Evolutionary conservation across 225 moss, liverwort and hornwort genomes (phyloP).

Genomic region (Neckera pumila): DNA sequence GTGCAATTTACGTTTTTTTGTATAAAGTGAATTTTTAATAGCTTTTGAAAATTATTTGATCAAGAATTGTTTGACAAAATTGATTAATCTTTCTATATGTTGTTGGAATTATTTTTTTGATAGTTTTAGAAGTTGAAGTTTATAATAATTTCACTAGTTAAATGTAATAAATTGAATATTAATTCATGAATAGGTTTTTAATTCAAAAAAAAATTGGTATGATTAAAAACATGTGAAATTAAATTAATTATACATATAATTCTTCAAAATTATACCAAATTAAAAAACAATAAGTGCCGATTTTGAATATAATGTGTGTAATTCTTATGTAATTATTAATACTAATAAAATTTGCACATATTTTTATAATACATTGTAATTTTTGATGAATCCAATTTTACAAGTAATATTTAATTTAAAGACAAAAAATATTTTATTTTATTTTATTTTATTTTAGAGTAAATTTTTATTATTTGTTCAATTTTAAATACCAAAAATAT

Average conservation of each 20-base stretch:
- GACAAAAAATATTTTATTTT: background rate
- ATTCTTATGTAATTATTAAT: too few relatives aligned
- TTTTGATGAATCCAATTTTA: background rate
- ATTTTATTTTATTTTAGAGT: too few relatives aligned
- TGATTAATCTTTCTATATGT: too few relatives aligned
- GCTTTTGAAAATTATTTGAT: accelerated
- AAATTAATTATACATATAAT: background rate
- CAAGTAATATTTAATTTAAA: background rate
- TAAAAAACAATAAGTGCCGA: background rate
- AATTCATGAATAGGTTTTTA: too few relatives aligned
- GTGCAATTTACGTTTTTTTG: accelerated
- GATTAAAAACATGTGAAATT: background rate
- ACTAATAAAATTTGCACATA: accelerated
- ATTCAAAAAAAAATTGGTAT: accelerated
- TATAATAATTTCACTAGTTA: too few relatives aligned
- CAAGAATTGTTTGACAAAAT: too few relatives aligned
- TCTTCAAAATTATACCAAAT: background rate
- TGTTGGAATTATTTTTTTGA: too few relatives aligned
- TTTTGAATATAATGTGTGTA: background rate
- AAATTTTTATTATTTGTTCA: accelerated
- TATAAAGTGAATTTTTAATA: too few relatives aligned
- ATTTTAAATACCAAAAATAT: too few relatives aligned
- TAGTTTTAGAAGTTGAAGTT: background rate
- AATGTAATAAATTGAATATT: too few relatives aligned
- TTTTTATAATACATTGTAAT: background rate